Evolutionary conservation across 768 basidiomycete species (phyloP), one percentile per base, ranked within the genome.

Genomic region (Termitomyces sp.): DNA sequence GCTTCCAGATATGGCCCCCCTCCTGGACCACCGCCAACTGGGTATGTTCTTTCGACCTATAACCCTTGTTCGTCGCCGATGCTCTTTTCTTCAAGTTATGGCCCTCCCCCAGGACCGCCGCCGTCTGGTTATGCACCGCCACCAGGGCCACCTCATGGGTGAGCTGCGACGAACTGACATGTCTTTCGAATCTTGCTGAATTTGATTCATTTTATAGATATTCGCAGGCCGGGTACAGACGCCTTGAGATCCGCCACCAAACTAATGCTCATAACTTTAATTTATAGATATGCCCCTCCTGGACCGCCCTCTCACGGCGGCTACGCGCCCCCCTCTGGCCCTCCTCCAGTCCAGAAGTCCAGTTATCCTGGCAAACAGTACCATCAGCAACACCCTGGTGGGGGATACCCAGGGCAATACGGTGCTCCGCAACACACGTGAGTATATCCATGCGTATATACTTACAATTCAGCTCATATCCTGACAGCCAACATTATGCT

Each of bases 341-440:
- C 71, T 61, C 73, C 73, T 20, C 74, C 58, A 42, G 81, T 75
- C 20, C 76, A 79, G 49, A 76, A 77, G 58, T 74, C 77, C 59
- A 77, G 77, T 40, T 60, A 65, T 31, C 64, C 81, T 29, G 81
- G 76, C n/a, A 76, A 79, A 57, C 78, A 78, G 60, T 73, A 77
- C 58, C 77, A 77, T 37, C 74, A 78, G 17, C 71, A 76, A 50
- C 69, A 75, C 50, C 66, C 60, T 9, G 57, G 61, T 17, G 62
- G 65, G 59, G 70, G 70, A 55, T 72, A 72, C 52, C 72, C 73
- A 40, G 72, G 73, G 12, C 72, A 71, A 59, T 61, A 71, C 40
- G 61, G 63, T 31, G 67, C 69, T n/a, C 62, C 63, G 15, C 59
- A 65, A 48, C 42, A 57, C 25, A 48, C 57, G 66, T 66, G 62